Conservation (phyloP, 1,139 yeast genomes). For the Hemisphaericaspora lyxosophila region DNA sequence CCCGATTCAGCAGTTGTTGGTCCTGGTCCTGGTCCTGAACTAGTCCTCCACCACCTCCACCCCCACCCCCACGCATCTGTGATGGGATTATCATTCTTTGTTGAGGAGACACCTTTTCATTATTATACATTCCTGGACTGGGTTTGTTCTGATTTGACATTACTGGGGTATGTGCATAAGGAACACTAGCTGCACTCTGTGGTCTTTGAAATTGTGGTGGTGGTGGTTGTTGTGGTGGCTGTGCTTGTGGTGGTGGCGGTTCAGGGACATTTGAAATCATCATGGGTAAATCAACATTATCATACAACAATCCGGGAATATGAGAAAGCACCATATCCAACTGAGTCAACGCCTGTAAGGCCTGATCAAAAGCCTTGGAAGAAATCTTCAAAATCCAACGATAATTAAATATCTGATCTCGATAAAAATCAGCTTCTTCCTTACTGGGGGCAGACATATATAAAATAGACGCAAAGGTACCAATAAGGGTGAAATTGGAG, state of each 20-base stretch:
- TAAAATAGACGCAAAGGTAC: slow-evolving; percentile 80
- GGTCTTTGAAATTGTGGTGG: slow-evolving; percentile 7
- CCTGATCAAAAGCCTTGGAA: slow-evolving; percentile 73
- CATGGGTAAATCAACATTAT: slow-evolving; percentile 41
- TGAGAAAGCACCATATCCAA: slow-evolving; percentile 65
- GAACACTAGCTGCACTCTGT: slow-evolving; percentile 3
- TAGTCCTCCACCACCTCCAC: not conserved
- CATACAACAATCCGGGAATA: slow-evolving; percentile 64
- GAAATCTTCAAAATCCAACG: slow-evolving; percentile 72
- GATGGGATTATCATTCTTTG: slow-evolving; percentile 9
- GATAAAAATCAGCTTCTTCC: slow-evolving; percentile 64
- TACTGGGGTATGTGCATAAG: slow-evolving; percentile 6
- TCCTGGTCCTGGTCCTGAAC: no score
- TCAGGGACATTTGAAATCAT: slow-evolving; percentile 36
- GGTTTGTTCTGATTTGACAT: slow-evolving; percentile 8
- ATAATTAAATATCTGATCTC: slow-evolving; percentile 70
- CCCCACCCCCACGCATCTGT: slow-evolving; percentile 4
- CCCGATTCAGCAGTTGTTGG: not conserved
- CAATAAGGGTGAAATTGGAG: slow-evolving; percentile 74
- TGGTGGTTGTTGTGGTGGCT: slow-evolving; percentile 1
- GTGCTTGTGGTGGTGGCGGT: slow-evolving; percentile 10
- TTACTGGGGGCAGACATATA: slow-evolving; percentile 58
- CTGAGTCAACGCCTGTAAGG: slow-evolving; percentile 64
- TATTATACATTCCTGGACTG: not conserved
- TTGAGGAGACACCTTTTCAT: slow-evolving; percentile 5